phyloP scores from a whole-genome alignment of 2,329 filamentous ascomycete species.

The Penicillium digitatum region DNA sequence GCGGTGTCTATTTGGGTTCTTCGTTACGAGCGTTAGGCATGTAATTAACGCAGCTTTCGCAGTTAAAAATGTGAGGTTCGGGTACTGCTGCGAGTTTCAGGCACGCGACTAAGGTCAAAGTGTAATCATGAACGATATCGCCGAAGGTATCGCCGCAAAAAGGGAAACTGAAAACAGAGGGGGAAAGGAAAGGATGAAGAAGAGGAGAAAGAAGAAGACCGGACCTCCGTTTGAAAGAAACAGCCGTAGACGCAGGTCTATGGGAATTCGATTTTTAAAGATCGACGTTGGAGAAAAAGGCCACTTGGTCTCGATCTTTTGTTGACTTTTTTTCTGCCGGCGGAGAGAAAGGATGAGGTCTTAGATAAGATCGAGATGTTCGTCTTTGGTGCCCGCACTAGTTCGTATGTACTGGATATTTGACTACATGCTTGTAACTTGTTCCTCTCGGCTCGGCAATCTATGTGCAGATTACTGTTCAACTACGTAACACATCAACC shows the following conservation, averaged over 20 bases:
- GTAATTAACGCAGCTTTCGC: not conserved
- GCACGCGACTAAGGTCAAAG: not conserved
- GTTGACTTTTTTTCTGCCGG: slow-evolving; percentile 9
- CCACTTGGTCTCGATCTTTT: slow-evolving; percentile 8
- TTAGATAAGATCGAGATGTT: not conserved
- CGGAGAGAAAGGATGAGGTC: slow-evolving; percentile 3
- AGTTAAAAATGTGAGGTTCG: not conserved
- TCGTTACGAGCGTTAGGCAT: not conserved
- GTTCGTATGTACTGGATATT: not conserved
- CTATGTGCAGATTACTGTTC: slow-evolving; percentile 11
- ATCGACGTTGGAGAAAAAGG: slow-evolving; percentile 6
- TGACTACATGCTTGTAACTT: not conserved
- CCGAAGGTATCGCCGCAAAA: not conserved
- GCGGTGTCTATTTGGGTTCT: not conserved
- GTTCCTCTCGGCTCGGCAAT: not conserved
- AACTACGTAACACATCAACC: not conserved
- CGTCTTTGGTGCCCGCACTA: not conserved
- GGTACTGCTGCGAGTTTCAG: not conserved
- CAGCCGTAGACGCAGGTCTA: not conserved
- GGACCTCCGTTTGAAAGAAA: not conserved
- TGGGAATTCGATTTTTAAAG: not conserved
- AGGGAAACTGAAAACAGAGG: not conserved
- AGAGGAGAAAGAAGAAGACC: not conserved
- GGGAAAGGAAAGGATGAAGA: not conserved
- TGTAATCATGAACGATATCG: not conserved